Evolutionary conservation across 345 rosid species (phyloP).

Genomic region (Euphorbia lathyris): DNA sequence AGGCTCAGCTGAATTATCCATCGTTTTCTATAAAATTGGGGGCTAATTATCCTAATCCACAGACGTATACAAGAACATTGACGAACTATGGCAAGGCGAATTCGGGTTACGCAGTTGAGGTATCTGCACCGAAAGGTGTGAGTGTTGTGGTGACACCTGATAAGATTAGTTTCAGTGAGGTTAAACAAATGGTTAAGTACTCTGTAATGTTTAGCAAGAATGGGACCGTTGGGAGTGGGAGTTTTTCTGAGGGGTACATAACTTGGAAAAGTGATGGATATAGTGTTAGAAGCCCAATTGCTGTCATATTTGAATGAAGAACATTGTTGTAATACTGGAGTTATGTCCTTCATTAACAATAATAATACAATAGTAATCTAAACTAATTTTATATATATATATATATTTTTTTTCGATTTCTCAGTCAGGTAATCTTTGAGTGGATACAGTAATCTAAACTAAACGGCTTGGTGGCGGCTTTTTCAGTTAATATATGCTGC

Average conservation of each 20-base stretch:
- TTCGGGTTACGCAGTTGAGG: background rate
- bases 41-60: conserved; percentile 3
- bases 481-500: no score
- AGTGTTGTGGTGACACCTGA: conserved; percentile 5
- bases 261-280: conserved; percentile 7
- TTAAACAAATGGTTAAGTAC: conserved; percentile 4
- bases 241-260: conserved; percentile 20
- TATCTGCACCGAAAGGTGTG: conserved; percentile 13
- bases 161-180: conserved; percentile 1
- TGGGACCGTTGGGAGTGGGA: background rate
- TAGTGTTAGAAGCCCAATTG: conserved; percentile 17
- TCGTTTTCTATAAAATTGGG: conserved; percentile 14
- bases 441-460: no score
- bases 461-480: no score
- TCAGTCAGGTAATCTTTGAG: no score
- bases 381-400: no score
- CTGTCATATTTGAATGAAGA: background rate
- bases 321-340: background rate
- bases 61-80: conserved; percentile 15
- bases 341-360: background rate
- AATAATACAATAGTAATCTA: background rate
- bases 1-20: conserved; percentile 20
- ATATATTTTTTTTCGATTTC: no score
- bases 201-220: conserved; percentile 15
- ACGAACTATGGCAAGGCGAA: conserved; percentile 9